Conservation (phyloP, 1,284 basidiomycete species). For the Tilletia setariae region DNA sequence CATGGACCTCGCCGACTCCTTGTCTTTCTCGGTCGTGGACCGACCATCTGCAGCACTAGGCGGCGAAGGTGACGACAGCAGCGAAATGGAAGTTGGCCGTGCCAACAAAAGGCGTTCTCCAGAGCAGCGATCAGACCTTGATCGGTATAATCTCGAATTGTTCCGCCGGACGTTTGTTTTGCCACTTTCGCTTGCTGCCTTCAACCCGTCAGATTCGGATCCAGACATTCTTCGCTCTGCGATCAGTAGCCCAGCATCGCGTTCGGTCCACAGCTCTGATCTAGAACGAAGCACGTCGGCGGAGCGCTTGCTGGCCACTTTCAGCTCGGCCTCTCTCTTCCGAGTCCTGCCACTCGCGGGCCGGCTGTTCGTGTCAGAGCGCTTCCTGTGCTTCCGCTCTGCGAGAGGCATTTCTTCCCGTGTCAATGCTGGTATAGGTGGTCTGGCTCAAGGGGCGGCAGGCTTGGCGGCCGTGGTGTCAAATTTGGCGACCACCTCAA, state of each 20-base stretch:
- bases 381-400: slow-evolving; percentile 46
- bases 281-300: slow-evolving; percentile 15
- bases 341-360: slow-evolving; percentile 42
- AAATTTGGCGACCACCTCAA: slow-evolving; percentile 28
- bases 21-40: slow-evolving; percentile 10
- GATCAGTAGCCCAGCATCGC: neutral
- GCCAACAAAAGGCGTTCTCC: neutral
- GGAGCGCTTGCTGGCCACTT: slow-evolving; percentile 32
- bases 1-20: slow-evolving; percentile 2
- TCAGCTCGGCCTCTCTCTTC: slow-evolving; percentile 36
- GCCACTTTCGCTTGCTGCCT: neutral
- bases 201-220: neutral
- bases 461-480: slow-evolving; percentile 21
- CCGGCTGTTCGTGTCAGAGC: slow-evolving; percentile 37
- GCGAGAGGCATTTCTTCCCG: neutral
- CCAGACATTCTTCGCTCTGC: neutral
- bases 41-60: neutral
- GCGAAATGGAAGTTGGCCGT: neutral
- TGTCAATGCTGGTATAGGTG: slow-evolving; percentile 1
- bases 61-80: neutral
- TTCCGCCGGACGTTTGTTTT: slow-evolving; percentile 1
- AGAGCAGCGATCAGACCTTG: neutral
- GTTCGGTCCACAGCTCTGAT: neutral
- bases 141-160: neutral
- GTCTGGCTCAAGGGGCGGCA: neutral